Evolutionary conservation across 768 basidiomycete genomes (phyloP).

Genomic region (Auricularia cornea): DNA sequence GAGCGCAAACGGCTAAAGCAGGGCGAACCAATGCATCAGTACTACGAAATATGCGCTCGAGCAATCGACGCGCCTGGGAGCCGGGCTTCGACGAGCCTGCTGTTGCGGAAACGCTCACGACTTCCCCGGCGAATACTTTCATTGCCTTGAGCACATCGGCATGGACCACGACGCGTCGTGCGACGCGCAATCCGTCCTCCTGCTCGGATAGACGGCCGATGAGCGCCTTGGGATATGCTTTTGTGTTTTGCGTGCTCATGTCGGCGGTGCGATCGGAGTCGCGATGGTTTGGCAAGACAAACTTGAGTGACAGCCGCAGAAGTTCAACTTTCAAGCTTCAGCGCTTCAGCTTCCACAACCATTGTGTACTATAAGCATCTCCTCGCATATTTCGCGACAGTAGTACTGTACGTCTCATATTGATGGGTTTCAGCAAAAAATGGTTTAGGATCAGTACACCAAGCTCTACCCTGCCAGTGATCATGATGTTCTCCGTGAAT

Average conservation of each 20-base stretch:
- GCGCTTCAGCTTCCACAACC: too few species aligned
- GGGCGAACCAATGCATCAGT: background rate
- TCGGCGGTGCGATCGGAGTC: too few species aligned
- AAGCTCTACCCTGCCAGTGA: too few species aligned
- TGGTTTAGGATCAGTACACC: too few species aligned
- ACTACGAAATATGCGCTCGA: background rate
- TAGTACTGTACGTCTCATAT: too few species aligned
- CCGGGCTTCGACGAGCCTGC: conserved; percentile 18
- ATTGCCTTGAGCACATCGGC: conserved; percentile 50
- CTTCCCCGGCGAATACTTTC: conserved; percentile 62
- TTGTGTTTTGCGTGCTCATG: background rate
- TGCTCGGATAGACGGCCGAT: background rate
- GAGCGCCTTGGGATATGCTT: background rate
- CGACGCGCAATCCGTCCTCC: conserved; percentile 34
- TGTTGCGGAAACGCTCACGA: conserved; percentile 44
- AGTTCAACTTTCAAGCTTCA: too few species aligned
- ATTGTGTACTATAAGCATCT: too few species aligned
- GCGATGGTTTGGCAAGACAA: too few species aligned
- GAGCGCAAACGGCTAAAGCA: conserved; percentile 52
- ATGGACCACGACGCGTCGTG: conserved; percentile 56
- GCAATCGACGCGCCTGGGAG: background rate
- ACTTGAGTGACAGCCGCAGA: too few species aligned
- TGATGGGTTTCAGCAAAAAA: too few species aligned
- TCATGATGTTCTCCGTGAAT: too few species aligned
- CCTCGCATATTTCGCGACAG: too few species aligned